phyloP scores from a whole-genome alignment of 306 rosid genomes.

The Cicer chorassanicum region DNA sequence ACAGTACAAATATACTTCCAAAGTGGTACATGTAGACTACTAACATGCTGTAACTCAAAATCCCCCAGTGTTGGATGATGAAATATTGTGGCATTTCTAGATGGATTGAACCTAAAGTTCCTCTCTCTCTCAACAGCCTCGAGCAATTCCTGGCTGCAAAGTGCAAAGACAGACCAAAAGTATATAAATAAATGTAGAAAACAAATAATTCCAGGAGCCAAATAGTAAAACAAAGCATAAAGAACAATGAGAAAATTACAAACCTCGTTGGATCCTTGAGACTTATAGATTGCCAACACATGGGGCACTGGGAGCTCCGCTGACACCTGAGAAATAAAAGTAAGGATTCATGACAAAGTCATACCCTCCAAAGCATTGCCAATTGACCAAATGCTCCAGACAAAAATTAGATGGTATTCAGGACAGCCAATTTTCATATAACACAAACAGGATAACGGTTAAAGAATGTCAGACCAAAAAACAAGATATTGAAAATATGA shows the following conservation, averaged over 20 bases:
- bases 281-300: conserved; percentile 97
- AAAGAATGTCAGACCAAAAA: conserved; percentile 5
- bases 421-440: conserved; percentile 17
- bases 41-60: conserved; percentile 91
- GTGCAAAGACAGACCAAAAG: conserved; percentile 47
- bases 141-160: conserved; percentile 87
- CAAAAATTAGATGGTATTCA: neutral
- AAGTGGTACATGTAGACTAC: conserved; percentile 49
- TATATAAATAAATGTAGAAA: conserved; percentile 26
- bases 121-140: conserved; percentile 93
- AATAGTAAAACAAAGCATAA: conserved; percentile 9
- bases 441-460: neutral
- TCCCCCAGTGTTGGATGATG: conserved; percentile 97
- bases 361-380: conserved; percentile 17
- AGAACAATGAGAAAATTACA: conserved; percentile 23
- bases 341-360: conserved; percentile 12
- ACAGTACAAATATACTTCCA: conserved; percentile 39
- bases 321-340: conserved; percentile 74
- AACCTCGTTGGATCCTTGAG: conserved; percentile 96
- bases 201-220: conserved; percentile 25
- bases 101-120: conserved; percentile 72
- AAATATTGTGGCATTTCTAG: conserved; percentile 86
- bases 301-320: conserved; percentile 98
- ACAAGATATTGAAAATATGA: conserved; percentile 25
- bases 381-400: conserved; percentile 38